Evolutionary conservation across 2,329 filamentous ascomycete genomes (phyloP).

Genomic region (Cladosporium velox): DNA sequence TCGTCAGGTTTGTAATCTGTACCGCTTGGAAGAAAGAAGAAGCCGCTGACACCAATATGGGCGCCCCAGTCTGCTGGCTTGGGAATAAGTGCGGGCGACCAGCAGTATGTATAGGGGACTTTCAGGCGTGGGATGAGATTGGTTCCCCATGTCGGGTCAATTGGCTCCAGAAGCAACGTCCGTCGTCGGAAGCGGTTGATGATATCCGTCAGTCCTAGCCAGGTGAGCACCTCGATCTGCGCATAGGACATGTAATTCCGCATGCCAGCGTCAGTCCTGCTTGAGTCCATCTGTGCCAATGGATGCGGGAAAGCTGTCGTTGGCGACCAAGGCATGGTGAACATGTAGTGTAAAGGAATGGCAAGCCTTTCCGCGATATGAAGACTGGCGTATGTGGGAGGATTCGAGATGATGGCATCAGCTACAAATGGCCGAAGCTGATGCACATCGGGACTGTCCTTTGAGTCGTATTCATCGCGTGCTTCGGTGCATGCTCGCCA

Average conservation of each 20-base stretch:
- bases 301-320: constrained; percentile 83
- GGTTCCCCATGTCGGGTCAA: constrained; percentile 74
- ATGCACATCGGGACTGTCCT: constrained; percentile 45
- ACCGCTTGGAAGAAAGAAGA: constrained; percentile 66
- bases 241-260: constrained; percentile 80
- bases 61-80: constrained; percentile 19
- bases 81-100: constrained; percentile 26
- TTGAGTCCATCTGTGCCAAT: constrained; percentile 71
- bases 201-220: constrained; percentile 68
- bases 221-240: constrained; percentile 83
- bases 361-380: constrained; percentile 73
- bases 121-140: constrained; percentile 71
- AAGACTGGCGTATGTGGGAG: constrained; percentile 72
- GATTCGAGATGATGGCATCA: constrained; percentile 75
- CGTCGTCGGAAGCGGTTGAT: constrained; percentile 73
- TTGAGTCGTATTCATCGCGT: constrained; percentile 60
- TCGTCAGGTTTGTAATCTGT: constrained; percentile 62
- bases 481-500: constrained; percentile 35
- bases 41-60: constrained; percentile 63
- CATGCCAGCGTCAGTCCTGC: constrained; percentile 69
- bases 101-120: constrained; percentile 72
- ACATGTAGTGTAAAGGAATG: constrained; percentile 79
- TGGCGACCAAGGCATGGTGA: constrained; percentile 90
- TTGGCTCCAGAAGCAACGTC: constrained; percentile 69
- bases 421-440: constrained; percentile 73